Percentiles rank a stretch among this genome's conserved stretches.
phyloP scores from a whole-genome alignment of 495 filamentous ascomycete species.

The Xylaria grammica region DNA sequence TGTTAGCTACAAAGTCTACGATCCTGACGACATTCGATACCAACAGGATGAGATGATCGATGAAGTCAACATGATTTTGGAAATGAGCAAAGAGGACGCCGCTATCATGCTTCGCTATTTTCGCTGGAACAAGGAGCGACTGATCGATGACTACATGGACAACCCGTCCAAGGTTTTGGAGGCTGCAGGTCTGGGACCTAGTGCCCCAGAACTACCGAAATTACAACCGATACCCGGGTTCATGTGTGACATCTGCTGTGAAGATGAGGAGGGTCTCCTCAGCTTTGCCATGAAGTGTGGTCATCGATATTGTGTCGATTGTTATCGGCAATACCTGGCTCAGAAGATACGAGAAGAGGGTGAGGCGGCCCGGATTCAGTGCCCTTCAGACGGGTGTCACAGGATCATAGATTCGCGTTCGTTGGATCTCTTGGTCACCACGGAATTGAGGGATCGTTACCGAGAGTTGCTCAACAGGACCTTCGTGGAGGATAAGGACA shows the following conservation, averaged over 20 bases:
- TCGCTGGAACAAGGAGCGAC: conserved; percentile 92
- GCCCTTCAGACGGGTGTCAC: conserved; percentile 84
- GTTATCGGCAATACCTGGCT: conserved; percentile 86
- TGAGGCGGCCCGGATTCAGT: conserved; percentile 92
- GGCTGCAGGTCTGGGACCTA: conserved; percentile 78
- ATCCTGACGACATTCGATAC: conserved; percentile 76
- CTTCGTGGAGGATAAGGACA: conserved; percentile 95
- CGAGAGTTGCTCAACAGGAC: conserved; percentile 86
- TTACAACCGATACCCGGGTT: conserved; percentile 77
- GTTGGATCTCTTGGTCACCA: conserved; percentile 78
- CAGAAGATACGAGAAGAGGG: conserved; percentile 96
- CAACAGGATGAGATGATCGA: conserved; percentile 84
- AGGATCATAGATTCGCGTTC: conserved; percentile 91
- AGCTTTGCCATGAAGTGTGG: conserved; percentile 95
- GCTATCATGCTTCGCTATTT: conserved; percentile 88
- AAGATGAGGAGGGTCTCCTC: conserved; percentile 78
- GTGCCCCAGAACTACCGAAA: conserved; percentile 63
- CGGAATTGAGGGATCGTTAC: conserved; percentile 78
- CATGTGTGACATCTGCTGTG: conserved; percentile 93
- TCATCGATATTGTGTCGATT: conserved; percentile 93
- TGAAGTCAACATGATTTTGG: conserved; percentile 87
- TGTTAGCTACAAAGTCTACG: conserved; percentile 80
- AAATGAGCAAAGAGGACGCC: conserved; percentile 81
- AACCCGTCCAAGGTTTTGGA: conserved; percentile 76
- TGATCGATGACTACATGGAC: conserved; percentile 97